Conservation (phyloP, 305 asterid genomes). For the Solanum hybrid region DNA sequence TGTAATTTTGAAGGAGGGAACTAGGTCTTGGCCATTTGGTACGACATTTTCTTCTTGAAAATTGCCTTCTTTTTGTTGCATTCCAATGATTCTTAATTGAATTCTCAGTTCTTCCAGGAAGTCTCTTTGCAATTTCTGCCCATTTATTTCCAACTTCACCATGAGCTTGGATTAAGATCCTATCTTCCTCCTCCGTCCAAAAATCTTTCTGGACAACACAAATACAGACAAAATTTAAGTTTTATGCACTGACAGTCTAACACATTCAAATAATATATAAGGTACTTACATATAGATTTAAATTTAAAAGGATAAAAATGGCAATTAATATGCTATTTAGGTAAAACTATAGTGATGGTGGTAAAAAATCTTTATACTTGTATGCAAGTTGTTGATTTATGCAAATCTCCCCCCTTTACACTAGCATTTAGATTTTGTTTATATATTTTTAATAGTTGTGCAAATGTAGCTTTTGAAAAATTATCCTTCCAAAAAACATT, state of each 20-base stretch:
- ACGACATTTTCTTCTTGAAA: slow-evolving; percentile 60
- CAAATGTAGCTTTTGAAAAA: background rate
- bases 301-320: background rate
- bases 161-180: slow-evolving; percentile 57
- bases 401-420: background rate
- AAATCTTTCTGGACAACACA: slow-evolving; percentile 62
- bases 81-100: slow-evolving; percentile 97
- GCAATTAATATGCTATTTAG: background rate
- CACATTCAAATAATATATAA: background rate
- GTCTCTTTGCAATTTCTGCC: slow-evolving; percentile 84
- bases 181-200: slow-evolving; percentile 83
- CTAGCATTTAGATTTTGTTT: background rate
- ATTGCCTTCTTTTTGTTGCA: slow-evolving; percentile 80
- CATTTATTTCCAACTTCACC: slow-evolving; percentile 75
- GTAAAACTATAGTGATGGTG: background rate
- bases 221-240: background rate
- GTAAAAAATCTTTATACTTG: background rate
- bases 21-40: slow-evolving; percentile 73
- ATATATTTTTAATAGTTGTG: background rate
- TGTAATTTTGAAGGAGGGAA: slow-evolving; percentile 66
- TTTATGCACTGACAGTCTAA: background rate
- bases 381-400: background rate
- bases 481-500: background rate
- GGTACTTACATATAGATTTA: background rate
- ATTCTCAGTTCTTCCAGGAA: slow-evolving; percentile 79